These are phyloP conservation scores for Chaetoscypha palmicola DNA, from an alignment of 2,329 filamentous ascomycete species.

Conservation along the genomic window DNA sequence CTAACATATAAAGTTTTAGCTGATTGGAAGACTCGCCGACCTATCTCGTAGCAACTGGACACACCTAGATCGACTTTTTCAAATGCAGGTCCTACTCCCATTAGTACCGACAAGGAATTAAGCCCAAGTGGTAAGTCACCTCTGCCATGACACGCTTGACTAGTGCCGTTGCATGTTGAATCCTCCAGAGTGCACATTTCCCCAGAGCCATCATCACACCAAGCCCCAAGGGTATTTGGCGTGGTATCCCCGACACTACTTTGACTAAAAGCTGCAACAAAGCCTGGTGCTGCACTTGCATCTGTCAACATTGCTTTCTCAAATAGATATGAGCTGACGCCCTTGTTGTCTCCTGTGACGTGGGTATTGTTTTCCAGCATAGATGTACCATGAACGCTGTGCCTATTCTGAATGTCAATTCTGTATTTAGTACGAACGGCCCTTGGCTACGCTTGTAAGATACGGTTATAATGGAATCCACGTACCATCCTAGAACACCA, in stretches of 20 bases:
- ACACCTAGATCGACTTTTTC: slow-evolving; percentile 61
- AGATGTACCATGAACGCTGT: slow-evolving; percentile 77
- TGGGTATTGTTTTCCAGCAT: slow-evolving; percentile 87
- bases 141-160: slow-evolving; percentile 62
- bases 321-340: slow-evolving; percentile 77
- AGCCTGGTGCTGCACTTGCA: slow-evolving; percentile 53
- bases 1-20: slow-evolving; percentile 49
- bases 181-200: slow-evolving; percentile 67
- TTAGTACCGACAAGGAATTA: neutral
- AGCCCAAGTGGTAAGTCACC: slow-evolving; percentile 27
- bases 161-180: slow-evolving; percentile 69
- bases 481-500: slow-evolving; percentile 72
- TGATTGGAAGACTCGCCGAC: slow-evolving; percentile 57
- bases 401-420: slow-evolving; percentile 2
- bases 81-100: slow-evolving; percentile 52
- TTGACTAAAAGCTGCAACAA: slow-evolving; percentile 88
- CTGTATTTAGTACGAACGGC: neutral
- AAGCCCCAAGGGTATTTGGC: slow-evolving; percentile 79
- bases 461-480: neutral
- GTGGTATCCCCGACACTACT: slow-evolving; percentile 85
- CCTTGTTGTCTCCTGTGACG: slow-evolving; percentile 85
- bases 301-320: slow-evolving; percentile 59
- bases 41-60: slow-evolving; percentile 70
- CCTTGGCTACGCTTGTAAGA: neutral
- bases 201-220: slow-evolving; percentile 78